Conservation (phyloP, 2,329 filamentous ascomycete species). For the Fusarium acutatum region DNA sequence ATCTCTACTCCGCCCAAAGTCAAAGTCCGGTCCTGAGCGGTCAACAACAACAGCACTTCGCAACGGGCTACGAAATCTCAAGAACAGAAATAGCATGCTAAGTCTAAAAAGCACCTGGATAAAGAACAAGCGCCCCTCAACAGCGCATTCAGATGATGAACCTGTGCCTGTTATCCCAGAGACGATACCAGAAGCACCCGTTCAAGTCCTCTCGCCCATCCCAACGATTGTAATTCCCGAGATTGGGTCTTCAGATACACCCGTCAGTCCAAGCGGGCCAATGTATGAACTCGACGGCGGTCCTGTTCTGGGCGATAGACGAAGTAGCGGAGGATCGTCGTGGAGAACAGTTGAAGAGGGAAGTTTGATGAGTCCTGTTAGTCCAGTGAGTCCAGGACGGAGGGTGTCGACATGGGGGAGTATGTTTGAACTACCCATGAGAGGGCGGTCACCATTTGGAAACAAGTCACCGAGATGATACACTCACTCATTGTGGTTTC, state of each 20-base stretch:
- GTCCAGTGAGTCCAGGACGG: slow-evolving; percentile 13
- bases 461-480: neutral
- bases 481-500: neutral
- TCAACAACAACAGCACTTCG: slow-evolving; percentile 18
- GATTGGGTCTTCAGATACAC: slow-evolving; percentile 8
- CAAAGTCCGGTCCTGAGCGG: neutral
- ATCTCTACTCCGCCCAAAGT: slow-evolving; percentile 19
- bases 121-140: slow-evolving; percentile 24
- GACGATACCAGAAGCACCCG: neutral
- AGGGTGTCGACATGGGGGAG: slow-evolving; percentile 4
- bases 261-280: neutral
- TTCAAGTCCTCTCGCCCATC: neutral
- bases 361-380: neutral
- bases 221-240: neutral
- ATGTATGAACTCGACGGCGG: slow-evolving; percentile 2
- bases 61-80: slow-evolving; percentile 33
- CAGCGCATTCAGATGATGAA: neutral
- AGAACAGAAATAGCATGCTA: slow-evolving; percentile 34
- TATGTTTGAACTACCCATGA: slow-evolving; percentile 8
- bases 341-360: neutral
- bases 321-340: slow-evolving; percentile 28
- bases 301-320: neutral
- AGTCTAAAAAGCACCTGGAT: slow-evolving; percentile 42
- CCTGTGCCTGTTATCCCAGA: neutral
- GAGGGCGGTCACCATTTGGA: neutral